Percentiles rank a stretch among this genome's conserved stretches.
These are phyloP conservation scores for Didymella arachidicola DNA, from an alignment of 2,329 filamentous ascomycete species.

Conservation along the genomic window DNA sequence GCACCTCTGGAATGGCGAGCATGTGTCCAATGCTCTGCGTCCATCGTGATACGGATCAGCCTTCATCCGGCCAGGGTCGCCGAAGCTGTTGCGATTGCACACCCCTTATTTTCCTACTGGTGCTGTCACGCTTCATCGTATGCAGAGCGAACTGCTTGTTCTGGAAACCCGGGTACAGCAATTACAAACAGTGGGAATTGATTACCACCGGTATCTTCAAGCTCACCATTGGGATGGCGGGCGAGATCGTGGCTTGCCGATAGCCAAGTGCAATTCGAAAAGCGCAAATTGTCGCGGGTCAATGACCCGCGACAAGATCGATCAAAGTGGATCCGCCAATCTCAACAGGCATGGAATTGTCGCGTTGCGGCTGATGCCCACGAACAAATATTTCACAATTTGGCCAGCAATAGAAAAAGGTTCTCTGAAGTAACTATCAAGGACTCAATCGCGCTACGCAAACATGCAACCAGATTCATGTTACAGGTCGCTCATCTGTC, in stretches of 20 bases:
- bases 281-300: slow-evolving; percentile 4
- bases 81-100: neutral
- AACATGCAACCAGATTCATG: neutral
- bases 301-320: slow-evolving; percentile 2
- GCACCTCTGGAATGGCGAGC: neutral
- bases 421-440: neutral
- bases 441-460: neutral
- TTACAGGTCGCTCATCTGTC: neutral
- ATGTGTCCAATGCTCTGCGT: neutral
- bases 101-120: neutral
- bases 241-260: slow-evolving; percentile 4
- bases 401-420: neutral
- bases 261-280: slow-evolving; percentile 4
- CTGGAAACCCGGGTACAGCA: neutral
- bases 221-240: neutral
- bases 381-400: neutral
- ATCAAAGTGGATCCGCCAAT: slow-evolving; percentile 1
- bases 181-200: neutral
- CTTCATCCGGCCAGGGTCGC: neutral
- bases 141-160: neutral
- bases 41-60: neutral
- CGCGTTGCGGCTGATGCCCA: neutral
- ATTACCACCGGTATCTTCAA: neutral
- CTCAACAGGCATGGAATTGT: slow-evolving; percentile 3
- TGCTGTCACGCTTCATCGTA: neutral